Evolutionary conservation across 495 filamentous ascomycete species (phyloP).

Genomic region (Tuber melanosporum): DNA sequence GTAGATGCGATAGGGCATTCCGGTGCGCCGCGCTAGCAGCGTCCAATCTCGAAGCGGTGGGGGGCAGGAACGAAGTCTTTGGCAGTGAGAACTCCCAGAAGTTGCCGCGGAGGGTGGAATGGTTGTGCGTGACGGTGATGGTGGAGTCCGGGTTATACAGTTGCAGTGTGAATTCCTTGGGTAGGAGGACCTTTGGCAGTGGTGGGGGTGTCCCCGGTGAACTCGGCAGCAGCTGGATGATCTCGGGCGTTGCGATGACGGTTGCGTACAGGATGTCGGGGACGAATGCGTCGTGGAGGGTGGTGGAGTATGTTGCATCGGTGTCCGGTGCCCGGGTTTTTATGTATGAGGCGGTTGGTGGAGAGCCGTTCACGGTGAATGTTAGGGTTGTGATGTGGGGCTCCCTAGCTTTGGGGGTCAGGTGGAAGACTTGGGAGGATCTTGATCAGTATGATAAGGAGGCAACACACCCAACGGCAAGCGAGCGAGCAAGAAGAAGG

Average conservation of each 20-base stretch:
- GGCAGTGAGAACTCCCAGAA: conserved; percentile 92
- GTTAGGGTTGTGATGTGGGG: conserved; percentile 55
- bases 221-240: conserved; percentile 62
- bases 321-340: conserved; percentile 63
- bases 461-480: background rate
- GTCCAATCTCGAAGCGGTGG: conserved; percentile 69
- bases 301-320: conserved; percentile 77
- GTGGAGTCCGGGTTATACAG: conserved; percentile 93
- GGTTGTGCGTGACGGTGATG: conserved; percentile 62
- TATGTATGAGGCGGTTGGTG: conserved; percentile 69
- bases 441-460: conserved; percentile 23
- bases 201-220: conserved; percentile 57
- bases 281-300: conserved; percentile 75
- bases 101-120: conserved; percentile 52
- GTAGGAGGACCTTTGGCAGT: conserved; percentile 67
- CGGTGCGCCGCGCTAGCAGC: conserved; percentile 61
- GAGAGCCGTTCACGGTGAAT: conserved; percentile 71
- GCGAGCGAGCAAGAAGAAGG: conserved; percentile 20
- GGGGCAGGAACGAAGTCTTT: conserved; percentile 71
- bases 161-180: conserved; percentile 70
- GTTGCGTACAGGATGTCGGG: conserved; percentile 76
- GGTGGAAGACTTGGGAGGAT: conserved; percentile 56
- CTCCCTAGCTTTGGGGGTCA: conserved; percentile 46
- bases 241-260: conserved; percentile 64
- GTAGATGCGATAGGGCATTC: conserved; percentile 60